A percentile compares a stretch with the other conserved stretches of the same genome.
These are phyloP conservation scores for Geum urbanum DNA, from an alignment of 306 rosid genomes.

Conservation along the genomic window DNA sequence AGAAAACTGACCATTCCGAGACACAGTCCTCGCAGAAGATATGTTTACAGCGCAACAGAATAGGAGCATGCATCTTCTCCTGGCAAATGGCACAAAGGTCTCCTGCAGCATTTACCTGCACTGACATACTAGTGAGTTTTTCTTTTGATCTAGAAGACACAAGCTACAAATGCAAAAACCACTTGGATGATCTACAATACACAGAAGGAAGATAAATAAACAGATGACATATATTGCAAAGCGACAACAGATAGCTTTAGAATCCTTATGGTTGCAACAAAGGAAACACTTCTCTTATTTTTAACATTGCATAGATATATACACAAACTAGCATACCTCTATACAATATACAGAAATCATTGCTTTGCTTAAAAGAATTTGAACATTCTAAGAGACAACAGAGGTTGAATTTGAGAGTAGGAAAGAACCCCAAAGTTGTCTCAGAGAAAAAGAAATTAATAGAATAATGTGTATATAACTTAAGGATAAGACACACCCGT, in stretches of 20 bases:
- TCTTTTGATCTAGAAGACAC: neutral
- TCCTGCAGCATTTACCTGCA: conserved; percentile 78
- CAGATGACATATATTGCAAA: neutral
- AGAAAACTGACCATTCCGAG: conserved; percentile 77
- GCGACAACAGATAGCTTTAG: neutral
- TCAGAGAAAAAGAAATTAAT: neutral
- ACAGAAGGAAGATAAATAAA: neutral
- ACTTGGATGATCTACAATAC: neutral
- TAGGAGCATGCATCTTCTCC: conserved; percentile 84
- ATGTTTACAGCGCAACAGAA: conserved; percentile 78
- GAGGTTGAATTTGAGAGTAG: neutral
- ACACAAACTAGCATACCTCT: neutral
- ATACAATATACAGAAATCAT: neutral
- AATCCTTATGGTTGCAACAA: neutral
- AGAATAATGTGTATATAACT: neutral
- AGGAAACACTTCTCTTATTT: neutral
- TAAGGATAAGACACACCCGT: neutral
- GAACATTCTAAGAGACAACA: neutral
- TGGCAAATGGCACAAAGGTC: conserved; percentile 96
- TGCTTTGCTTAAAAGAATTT: neutral
- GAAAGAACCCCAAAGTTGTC: conserved; percentile 4
- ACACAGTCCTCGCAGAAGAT: conserved; percentile 95
- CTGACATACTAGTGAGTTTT: conserved; percentile 21
- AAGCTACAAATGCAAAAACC: neutral
- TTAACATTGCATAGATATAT: neutral